Evolutionary conservation across 768 basidiomycete species (phyloP), one percentile per base, ranked within the genome.

Genomic region (Xerocomus potaroensis): DNA sequence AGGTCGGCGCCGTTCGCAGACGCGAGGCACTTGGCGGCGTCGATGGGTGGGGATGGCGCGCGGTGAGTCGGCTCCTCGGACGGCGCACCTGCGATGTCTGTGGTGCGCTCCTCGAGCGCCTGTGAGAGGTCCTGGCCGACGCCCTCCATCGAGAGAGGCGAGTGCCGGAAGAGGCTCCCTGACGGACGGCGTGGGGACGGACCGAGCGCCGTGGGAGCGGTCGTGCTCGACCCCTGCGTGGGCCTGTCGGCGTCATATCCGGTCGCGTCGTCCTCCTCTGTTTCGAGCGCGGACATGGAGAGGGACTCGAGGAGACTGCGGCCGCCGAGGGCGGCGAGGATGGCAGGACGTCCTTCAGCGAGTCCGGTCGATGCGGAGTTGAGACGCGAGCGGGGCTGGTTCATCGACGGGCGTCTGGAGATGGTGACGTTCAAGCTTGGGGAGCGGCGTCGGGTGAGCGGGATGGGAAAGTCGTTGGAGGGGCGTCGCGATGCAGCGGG

Each of bases 261-360:
- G 22, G 65, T 61, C 1, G 32, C 69, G 42, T 74, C 73, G 16
- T 75, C 74, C 16, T 75, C 74, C 16, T 80, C 74, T 6, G 68
- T 68, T 11, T 74, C 81, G 33, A 81, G 60, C 7, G 81, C 81
- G 3, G 79, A 80, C 63, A 73, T 73, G 23, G 77, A 75, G 23
- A 76, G 64, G 1, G 64, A 60, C n/a, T 72, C 71, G 23, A 74
- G 66, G 19, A 73, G 45, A 5, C 59, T 44, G 18, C 67, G 70
- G 2, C 68, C 64, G 43, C 56, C 58, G 3, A 57, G 54, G 6
- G 56, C 51, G 3, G 59, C 43, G 22, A 61, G 54, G 19, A 55
- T 15, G 27, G 61, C 53, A 0, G 64, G 50, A 0, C 57, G 61
- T 7, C 49, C 61, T 9, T 64, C 61, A 31, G 11, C 1, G n/a